Base-by-base conservation (phyloP, 2,329 filamentous ascomycete species). In the Helotiales sp. region DNA sequence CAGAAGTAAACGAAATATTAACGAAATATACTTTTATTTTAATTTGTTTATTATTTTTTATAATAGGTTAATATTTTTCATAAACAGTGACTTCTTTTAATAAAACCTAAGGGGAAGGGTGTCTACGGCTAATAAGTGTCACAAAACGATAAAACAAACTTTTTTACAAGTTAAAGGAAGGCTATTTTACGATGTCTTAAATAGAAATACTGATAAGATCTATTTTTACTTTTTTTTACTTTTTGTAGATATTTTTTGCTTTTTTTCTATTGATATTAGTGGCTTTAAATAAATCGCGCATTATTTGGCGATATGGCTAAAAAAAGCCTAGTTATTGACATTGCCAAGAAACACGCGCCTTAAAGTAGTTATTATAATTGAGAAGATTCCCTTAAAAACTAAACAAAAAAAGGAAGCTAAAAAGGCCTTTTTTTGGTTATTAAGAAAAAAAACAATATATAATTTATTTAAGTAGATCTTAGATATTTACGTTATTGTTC, bases 181-280 rank as follows among this genome's bases (percentile, higher is more conserved):
- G 32, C 32, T 34, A 34, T 34, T 10, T 10, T 10, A 34, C 32
- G 32, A 34, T 34, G 32, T 34, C 32, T 10, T 10, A 34, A 10
- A 34, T 34, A 10, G 32, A 34, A 34, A 10, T 10, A 34, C 32
- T 10, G 32, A 34, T 34, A 34, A 34, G 32, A 34, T 34, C 32
- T 34, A 34, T 34, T 34, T 6, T 10, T 10, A 34, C 32, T 10
- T 34, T 10, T 10, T 34, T 10, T 34, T 34, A 34, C n/a, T n/a
- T 40, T 76, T 76, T 67, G 61, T 65, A 55, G 67, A 76, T 63
- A 64, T 76, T 34, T 73, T 76, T 61, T 77, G 67, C 65, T 74
- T 76, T 68, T 77, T 77, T 70, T 64, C 69, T 55, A 61, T 63
- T 61, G 66, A 77, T 65, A 26, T 77, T 43, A 70, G 73, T 61